phyloP scores from a whole-genome alignment of 495 filamentous ascomycete species.

The Talaromyces trachyspermus region DNA sequence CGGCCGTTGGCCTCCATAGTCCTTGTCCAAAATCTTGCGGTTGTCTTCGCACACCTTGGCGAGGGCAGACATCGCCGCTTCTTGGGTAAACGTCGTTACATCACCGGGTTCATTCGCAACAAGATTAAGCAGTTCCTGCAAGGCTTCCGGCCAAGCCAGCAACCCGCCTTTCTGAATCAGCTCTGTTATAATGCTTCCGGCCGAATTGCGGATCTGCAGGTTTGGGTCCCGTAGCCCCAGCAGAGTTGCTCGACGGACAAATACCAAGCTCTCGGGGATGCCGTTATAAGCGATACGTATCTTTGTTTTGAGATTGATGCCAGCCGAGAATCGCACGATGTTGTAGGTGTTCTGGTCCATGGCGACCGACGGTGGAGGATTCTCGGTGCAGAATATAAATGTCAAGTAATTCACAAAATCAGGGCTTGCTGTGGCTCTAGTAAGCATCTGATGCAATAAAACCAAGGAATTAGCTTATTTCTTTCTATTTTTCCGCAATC shows the following conservation, averaged over 20 bases:
- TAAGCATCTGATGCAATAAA: constrained; percentile 65
- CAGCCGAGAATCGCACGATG: constrained; percentile 75
- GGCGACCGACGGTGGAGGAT: constrained; percentile 49
- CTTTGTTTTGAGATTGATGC: constrained; percentile 92
- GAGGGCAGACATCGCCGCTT: constrained; percentile 89
- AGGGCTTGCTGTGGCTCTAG: constrained; percentile 79
- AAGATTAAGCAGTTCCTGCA: constrained; percentile 70
- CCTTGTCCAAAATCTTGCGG: constrained; percentile 73
- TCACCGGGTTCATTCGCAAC: constrained; percentile 66
- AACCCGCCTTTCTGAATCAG: constrained; percentile 78
- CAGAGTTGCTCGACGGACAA: constrained; percentile 72
- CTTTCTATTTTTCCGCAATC: too few species aligned
- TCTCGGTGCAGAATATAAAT: constrained; percentile 72
- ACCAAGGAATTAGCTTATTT: constrained; percentile 7
- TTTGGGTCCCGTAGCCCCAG: constrained; percentile 74
- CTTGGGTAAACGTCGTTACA: constrained; percentile 62
- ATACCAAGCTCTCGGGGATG: constrained; percentile 60
- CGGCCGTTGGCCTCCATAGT: constrained; percentile 78
- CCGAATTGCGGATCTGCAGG: constrained; percentile 74
- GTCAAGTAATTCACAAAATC: constrained; percentile 97
- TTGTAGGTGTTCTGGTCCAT: constrained; percentile 55
- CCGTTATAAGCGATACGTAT: constrained; percentile 62
- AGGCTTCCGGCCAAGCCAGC: constrained; percentile 81
- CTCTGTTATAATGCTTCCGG: constrained; percentile 94
- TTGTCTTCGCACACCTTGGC: constrained; percentile 97